Conservation (phyloP, 176 grass and related monocot genomes). For the Oryza rufipogon region DNA sequence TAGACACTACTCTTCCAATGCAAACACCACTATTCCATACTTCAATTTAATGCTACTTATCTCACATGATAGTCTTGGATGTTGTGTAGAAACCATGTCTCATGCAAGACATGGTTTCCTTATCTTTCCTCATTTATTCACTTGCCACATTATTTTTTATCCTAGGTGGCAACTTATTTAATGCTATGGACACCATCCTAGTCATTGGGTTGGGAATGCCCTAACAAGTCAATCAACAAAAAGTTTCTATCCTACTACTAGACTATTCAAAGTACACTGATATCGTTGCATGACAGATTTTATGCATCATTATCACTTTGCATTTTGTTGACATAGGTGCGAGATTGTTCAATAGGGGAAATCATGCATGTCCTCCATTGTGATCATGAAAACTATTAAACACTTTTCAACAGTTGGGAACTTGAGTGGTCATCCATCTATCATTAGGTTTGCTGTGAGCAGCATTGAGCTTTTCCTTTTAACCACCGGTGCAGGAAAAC, state of each 20-base stretch:
- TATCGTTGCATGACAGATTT: background rate
- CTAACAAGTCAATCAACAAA: slow-evolving; percentile 5
- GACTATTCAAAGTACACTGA: background rate
- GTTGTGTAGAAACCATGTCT: too few species aligned
- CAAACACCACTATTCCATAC: too few species aligned
- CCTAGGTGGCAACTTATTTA: too few species aligned
- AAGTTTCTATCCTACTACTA: background rate
- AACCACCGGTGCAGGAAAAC: background rate
- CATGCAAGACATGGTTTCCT: too few species aligned
- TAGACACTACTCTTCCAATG: too few species aligned
- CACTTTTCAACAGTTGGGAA: background rate
- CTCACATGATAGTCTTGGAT: too few species aligned
- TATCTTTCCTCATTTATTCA: too few species aligned
- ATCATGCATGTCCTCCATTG: background rate
- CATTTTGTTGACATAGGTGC: background rate
- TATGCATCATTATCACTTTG: background rate
- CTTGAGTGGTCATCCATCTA: background rate
- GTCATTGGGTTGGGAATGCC: too few species aligned
- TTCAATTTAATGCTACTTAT: too few species aligned
- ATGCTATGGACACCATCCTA: too few species aligned
- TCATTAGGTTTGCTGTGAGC: background rate
- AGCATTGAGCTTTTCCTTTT: background rate
- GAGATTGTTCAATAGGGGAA: background rate
- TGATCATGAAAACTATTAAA: background rate
- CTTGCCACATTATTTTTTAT: too few species aligned